Evolutionary conservation across 805 yeast species (phyloP), one percentile per base, ranked within the genome.

Genomic region (Candida ascalaphidarum): DNA sequence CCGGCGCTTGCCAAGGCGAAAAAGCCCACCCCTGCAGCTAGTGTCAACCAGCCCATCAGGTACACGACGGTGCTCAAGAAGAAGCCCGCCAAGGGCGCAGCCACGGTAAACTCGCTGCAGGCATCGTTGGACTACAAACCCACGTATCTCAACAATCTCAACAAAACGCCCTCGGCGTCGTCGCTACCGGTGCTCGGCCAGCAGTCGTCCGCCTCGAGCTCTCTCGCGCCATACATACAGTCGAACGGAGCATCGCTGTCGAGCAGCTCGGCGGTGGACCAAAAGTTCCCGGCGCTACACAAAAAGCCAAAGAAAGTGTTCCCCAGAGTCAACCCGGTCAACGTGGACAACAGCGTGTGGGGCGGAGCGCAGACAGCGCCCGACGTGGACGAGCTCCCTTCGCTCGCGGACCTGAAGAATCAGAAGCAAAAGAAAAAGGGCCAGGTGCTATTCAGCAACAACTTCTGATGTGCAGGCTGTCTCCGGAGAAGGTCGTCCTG

Each of bases 241-340:
- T 27, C 29, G 29, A 8, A n/a, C 14, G 9, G 25, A 27, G 28
- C 7, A 15, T 6, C 8, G 16, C 23, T 10, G 3, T 14, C 4
- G 21, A 13, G 12, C 27, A 7, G 8, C 8, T 8, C 8, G 18
- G 8, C 18, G 8, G 18, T 17, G 8, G 8, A 17, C 8, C 18
- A 17, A 8, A 52, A 66, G 36, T 70, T 75, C 43, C 81, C 82
- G 3, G 62, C 72, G 1, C 47, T 69, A 21, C 55, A 51, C 34
- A 57, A 63, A 40, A 69, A 66, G 44, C 43, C 52, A 27, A 57
- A 54, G 33, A 52, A 43, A 32, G 40, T 35, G 7, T 61, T 71
- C 30, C 83, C 86, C 2, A 62, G 81, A 22, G 82, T 80, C 4
- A 74, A 73, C 26, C 74, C 77, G 6, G 50, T 65, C 2, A 30